Conservation (phyloP, 257 asterid species). For the Forsythia suspensa region DNA sequence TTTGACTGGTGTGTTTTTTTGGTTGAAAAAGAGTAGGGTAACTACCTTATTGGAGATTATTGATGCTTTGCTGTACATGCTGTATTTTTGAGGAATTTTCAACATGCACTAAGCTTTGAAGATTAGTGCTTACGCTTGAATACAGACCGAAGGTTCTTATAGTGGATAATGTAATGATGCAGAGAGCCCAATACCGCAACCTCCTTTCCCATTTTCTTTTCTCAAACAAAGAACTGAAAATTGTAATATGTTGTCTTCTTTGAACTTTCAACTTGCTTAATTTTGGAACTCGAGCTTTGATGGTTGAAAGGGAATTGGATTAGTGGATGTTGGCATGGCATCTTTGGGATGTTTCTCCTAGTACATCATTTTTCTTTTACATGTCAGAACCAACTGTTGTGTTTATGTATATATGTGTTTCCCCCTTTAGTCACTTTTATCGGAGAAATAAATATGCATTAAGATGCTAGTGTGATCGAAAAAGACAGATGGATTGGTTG, state of each 20-base stretch:
- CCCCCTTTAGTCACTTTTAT: neutral
- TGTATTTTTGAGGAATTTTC: neutral
- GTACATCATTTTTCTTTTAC: no score
- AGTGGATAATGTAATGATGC: neutral
- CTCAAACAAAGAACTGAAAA: neutral
- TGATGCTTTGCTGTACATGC: neutral
- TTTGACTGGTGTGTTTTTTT: neutral
- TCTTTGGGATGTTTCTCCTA: neutral
- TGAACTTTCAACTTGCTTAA: neutral
- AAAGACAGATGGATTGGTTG: neutral
- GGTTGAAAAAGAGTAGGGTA: neutral
- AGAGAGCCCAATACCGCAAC: neutral
- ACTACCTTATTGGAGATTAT: slow-evolving; percentile 5
- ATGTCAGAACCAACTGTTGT: neutral
- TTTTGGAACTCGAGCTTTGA: neutral
- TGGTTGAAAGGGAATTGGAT: neutral
- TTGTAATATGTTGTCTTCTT: neutral
- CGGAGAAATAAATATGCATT: neutral
- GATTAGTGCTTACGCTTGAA: slow-evolving; percentile 11
- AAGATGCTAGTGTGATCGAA: neutral
- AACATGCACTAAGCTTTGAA: neutral
- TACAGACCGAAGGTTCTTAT: neutral
- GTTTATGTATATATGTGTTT: neutral
- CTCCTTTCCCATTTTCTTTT: neutral
- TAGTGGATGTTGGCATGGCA: neutral